A percentile compares a stretch with the other conserved stretches of the same genome.
Conservation (phyloP, 441 rosid genomes). For the Mallotus repandus region DNA sequence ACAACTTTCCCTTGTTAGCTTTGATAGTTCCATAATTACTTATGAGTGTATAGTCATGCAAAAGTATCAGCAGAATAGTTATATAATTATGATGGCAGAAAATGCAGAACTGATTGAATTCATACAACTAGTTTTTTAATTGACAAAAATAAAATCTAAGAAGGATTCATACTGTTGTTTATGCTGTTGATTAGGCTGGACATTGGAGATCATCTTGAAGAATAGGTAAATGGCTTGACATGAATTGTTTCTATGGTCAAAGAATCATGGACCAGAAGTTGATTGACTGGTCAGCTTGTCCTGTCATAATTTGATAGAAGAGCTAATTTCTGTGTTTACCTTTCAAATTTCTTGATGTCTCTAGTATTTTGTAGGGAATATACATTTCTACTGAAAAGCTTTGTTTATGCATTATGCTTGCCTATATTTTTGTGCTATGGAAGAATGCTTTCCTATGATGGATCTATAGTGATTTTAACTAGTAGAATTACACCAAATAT, state of each 20-base stretch:
- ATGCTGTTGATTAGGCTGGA: neutral
- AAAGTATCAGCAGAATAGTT: no score
- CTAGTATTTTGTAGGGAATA: neutral
- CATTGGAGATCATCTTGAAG: neutral
- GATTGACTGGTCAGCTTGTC: neutral
- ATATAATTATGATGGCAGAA: neutral
- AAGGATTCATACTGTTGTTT: neutral
- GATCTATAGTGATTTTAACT: neutral
- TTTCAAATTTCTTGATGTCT: neutral
- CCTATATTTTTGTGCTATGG: neutral
- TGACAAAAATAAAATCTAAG: neutral
- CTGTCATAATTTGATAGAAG: neutral
- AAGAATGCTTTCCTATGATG: neutral
- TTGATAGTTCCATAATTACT: neutral
- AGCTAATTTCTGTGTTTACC: neutral
- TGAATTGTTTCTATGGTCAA: neutral
- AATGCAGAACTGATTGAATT: neutral
- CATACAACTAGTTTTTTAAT: neutral
- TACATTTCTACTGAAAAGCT: neutral
- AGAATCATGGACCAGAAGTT: neutral
- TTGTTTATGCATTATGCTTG: neutral
- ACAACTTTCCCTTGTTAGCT: conserved; percentile 1
- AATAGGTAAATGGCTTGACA: neutral
- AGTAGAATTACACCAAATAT: neutral
- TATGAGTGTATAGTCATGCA: no score